phyloP scores from a whole-genome alignment of 192 early-diverging fungal species.

The Backusella circina region DNA sequence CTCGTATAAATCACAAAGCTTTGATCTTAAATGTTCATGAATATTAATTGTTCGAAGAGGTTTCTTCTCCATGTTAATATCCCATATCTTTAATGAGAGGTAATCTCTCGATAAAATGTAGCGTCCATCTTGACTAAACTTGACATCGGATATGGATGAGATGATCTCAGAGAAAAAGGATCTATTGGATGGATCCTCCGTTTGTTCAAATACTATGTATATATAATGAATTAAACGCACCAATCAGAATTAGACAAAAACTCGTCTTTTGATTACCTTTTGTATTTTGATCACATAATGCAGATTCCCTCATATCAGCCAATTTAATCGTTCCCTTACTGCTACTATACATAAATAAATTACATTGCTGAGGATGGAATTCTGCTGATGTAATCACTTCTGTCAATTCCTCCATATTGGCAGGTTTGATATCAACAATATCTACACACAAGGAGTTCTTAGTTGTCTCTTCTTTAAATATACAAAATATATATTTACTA shows the following conservation, averaged over 20 bases:
- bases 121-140: conserved; percentile 93
- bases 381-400: too few relatives aligned
- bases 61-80: conserved; percentile 94
- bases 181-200: conserved; percentile 90
- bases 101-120: conserved; percentile 98
- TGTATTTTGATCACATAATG: conserved; percentile 91
- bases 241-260: too few relatives aligned
- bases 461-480: neutral
- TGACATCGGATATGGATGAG: conserved; percentile 95
- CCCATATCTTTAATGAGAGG: conserved; percentile 97
- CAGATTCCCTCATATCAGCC: conserved; percentile 93
- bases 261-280: conserved; percentile 66
- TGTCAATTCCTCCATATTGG: conserved; percentile 77
- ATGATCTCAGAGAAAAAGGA: conserved; percentile 99
- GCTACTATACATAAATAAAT: conserved; percentile 97
- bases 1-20: conserved; percentile 92
- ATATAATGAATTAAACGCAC: too few relatives aligned
- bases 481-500: conserved; percentile 47
- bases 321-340: conserved; percentile 98
- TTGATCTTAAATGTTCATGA: conserved; percentile 92
- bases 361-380: conserved; percentile 43
- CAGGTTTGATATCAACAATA: conserved; percentile 99
- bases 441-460: conserved; percentile 43
- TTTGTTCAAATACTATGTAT: conserved; percentile 87
- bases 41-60: conserved; percentile 95